Conservation (phyloP, 192 early-diverging fungal species). For the Rhizoclosmatium sp. region DNA sequence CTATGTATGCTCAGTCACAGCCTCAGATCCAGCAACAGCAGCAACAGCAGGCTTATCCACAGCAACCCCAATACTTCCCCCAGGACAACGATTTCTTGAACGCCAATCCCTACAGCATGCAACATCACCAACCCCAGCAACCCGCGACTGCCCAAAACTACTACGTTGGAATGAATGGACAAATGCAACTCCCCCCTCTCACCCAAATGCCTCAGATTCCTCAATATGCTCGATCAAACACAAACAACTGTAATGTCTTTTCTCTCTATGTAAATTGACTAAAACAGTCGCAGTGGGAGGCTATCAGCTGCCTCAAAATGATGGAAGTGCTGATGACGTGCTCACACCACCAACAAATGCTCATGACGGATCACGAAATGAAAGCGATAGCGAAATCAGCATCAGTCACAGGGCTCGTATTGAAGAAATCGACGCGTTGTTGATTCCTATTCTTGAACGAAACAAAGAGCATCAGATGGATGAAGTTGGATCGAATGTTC, state of each 20-base stretch:
- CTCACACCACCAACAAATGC: not conserved
- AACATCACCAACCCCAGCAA: constrained; percentile 4
- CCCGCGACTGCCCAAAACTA: not conserved
- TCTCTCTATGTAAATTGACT: not conserved
- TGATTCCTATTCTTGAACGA: constrained; percentile 42
- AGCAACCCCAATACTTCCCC: not conserved
- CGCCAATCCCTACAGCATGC: not conserved
- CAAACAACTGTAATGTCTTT: not conserved
- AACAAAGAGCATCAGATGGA: not conserved
- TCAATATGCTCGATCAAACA: constrained; percentile 4
- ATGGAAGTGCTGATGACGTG: not conserved
- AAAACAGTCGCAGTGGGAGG: not conserved
- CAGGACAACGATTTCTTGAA: not conserved
- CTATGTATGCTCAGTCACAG: not conserved
- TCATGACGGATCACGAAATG: not conserved
- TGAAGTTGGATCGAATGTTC: not conserved
- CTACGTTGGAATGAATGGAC: not conserved
- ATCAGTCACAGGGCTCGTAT: not conserved
- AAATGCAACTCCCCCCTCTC: constrained; percentile 14
- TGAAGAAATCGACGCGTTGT: constrained; percentile 23
- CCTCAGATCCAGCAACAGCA: constrained; percentile 25
- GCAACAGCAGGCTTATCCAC: constrained; percentile 24
- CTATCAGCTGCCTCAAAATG: constrained; percentile 14
- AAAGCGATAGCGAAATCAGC: not conserved
- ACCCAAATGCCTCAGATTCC: not conserved